Conservation (phyloP, 495 filamentous ascomycete genomes). For the Trichocladium uniseriatum region DNA sequence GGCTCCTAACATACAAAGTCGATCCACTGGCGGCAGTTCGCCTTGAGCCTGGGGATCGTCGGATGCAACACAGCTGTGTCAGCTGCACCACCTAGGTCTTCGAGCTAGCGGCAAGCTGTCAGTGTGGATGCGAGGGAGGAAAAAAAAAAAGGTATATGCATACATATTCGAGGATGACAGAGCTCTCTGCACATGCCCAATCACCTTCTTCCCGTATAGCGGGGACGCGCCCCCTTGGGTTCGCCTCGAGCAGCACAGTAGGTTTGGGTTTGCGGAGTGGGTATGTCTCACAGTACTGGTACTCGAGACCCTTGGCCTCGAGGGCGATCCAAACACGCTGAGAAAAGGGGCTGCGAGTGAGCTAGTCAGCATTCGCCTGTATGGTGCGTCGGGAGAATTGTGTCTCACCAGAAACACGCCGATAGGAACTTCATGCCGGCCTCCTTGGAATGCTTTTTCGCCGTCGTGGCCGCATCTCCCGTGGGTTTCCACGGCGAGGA, state of each 20-base stretch:
- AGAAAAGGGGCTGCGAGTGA: slow-evolving; percentile 52
- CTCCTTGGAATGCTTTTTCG: slow-evolving; percentile 58
- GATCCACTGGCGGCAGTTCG: slow-evolving; percentile 74
- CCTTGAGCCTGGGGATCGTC: slow-evolving; percentile 56
- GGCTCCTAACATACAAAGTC: slow-evolving; percentile 57
- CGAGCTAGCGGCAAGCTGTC: slow-evolving; percentile 45
- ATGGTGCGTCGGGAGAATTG: too few relatives aligned
- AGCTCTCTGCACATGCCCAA: slow-evolving; percentile 83
- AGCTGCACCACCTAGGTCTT: slow-evolving; percentile 61
- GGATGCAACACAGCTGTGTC: slow-evolving; percentile 56
- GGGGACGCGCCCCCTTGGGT: slow-evolving; percentile 81
- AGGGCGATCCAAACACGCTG: slow-evolving; percentile 94
- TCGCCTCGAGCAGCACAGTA: slow-evolving; percentile 66
- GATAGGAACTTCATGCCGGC: slow-evolving; percentile 74
- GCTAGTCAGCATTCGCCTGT: slow-evolving; percentile 2
- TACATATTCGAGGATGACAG: slow-evolving; percentile 86
- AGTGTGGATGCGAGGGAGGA: background rate
- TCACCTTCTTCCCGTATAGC: slow-evolving; percentile 63
- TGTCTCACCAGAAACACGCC: slow-evolving; percentile 72
- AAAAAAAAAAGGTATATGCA: background rate
- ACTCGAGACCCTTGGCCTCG: slow-evolving; percentile 72
- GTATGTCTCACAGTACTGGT: slow-evolving; percentile 90
- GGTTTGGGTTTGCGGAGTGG: slow-evolving; percentile 69
- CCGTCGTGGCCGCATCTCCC: slow-evolving; percentile 67
- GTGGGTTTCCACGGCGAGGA: slow-evolving; percentile 63